phyloP scores from a whole-genome alignment of 73 alveolate genomes.

The Symbiodinium natans region DNA sequence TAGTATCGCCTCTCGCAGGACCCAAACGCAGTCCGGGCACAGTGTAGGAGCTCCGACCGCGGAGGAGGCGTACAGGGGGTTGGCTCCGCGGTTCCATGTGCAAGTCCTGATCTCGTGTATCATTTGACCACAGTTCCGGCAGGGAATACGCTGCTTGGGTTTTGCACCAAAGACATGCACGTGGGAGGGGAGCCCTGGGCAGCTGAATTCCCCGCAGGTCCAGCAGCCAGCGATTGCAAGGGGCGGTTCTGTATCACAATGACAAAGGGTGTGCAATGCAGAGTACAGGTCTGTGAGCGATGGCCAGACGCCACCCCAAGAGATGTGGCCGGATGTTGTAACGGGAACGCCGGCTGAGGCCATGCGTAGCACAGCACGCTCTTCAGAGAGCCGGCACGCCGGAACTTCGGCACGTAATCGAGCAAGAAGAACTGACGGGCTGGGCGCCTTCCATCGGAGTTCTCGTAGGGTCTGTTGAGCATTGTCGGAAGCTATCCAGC shows the following conservation, averaged over 20 bases:
- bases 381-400: neutral
- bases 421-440: neutral
- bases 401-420: neutral
- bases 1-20: neutral
- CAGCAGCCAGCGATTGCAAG: neutral
- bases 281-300: neutral
- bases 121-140: too few relatives aligned
- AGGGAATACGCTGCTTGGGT: too few relatives aligned
- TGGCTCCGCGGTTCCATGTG: neutral
- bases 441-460: neutral
- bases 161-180: too few relatives aligned
- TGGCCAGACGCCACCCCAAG: neutral
- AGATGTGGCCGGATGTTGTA: neutral
- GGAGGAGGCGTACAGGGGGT: neutral
- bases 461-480: neutral
- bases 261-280: neutral
- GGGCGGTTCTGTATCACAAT: neutral
- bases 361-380: neutral
- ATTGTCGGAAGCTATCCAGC: neutral
- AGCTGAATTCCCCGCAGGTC: neutral
- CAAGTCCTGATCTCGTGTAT: too few relatives aligned
- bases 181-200: neutral
- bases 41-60: neutral
- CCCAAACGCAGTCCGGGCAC: neutral
- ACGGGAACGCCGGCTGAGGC: neutral